A percentile compares a stretch with the other conserved stretches of the same genome.
These are phyloP conservation scores for Boletus edulis DNA, from an alignment of 768 basidiomycete species.

Conservation along the genomic window DNA sequence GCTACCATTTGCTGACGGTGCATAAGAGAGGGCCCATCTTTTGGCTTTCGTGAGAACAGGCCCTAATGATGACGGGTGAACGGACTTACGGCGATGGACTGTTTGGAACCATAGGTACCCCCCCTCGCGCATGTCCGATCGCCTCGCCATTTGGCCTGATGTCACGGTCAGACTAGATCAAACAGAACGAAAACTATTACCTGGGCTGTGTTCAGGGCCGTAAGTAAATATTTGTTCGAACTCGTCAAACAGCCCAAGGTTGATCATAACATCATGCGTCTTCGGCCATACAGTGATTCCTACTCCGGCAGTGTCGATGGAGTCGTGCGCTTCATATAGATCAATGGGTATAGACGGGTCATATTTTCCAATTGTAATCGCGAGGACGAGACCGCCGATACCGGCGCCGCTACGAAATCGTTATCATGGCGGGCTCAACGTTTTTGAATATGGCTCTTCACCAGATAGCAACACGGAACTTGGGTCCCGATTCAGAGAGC, in stretches of 20 bases:
- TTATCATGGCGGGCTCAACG: background rate
- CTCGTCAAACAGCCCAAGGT: constrained; percentile 42
- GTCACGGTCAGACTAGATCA: background rate
- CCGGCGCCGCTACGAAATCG: constrained; percentile 34
- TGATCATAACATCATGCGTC: constrained; percentile 43
- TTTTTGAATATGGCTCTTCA: background rate
- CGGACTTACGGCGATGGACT: constrained; percentile 18
- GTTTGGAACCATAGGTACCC: constrained; percentile 32
- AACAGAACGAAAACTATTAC: constrained; percentile 1
- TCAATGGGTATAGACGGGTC: constrained; percentile 35
- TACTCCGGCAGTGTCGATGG: constrained; percentile 39
- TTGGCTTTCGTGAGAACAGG: background rate
- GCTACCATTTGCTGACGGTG: constrained; percentile 23
- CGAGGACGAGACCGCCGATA: constrained; percentile 43
- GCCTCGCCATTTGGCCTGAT: constrained; percentile 2
- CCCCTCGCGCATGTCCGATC: constrained; percentile 31
- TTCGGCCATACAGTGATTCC: constrained; percentile 47
- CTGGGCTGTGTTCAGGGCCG: constrained; percentile 9
- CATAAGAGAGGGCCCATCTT: constrained; percentile 10
- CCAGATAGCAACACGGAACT: constrained; percentile 24
- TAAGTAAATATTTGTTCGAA: constrained; percentile 17
- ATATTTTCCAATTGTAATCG: constrained; percentile 35
- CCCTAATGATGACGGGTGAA: background rate
- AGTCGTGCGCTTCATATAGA: constrained; percentile 47
- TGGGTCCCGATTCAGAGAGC: background rate